Evolutionary conservation across 1,139 yeast genomes (phyloP), one percentile per base, ranked within the genome.

Genomic region (Geotrichum reessii): DNA sequence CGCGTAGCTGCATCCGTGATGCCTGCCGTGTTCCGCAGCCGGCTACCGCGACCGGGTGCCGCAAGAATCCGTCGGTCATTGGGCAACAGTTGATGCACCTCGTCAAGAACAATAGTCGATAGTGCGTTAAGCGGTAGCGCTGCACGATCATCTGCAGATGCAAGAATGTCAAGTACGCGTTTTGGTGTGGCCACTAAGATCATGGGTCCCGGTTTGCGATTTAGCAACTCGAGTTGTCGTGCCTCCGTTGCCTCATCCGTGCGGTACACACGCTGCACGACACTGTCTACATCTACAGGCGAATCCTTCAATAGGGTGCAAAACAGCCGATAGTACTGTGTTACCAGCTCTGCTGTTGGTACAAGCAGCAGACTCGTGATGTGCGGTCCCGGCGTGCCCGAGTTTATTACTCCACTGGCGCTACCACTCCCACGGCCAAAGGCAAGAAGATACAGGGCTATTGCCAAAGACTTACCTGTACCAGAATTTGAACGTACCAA

Each of bases 171-270:
- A 55, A 91, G 86, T 47, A 89, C 78, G 64, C 97, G 74, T 0
- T 95, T 95, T 0, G 97, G 97, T 0, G 97, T 91, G 0, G 93
- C 92, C 12, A 90, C 85, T 1, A 90, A 73, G 1, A 89, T 77
- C 74, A 87, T 95, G 0, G 96, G 96, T 59, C 84, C 85, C 28
- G 82, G 81, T 1, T 89, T 87, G 61, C 78, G 78, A 63, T 83
- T 83, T 61, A 87, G 70, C 27, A 81, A 84, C 9, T 83, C 81
- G 27, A 86, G 82, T 66, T 89, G 96, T 14, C 76, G 75, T 60
- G 84, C 84, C 28, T 88, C 82, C 21, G 84, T 81, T 0, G 87
- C 81, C 0, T 93, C 91, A 28, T 95, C 95, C 54, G 89, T 86
- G 63, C 96, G 85, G 66, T 93, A 88, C 19, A 85, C 75, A 0